Base-by-base conservation (phyloP, 208 protist genomes). In the Vickermania ingenoplastis region DNA sequence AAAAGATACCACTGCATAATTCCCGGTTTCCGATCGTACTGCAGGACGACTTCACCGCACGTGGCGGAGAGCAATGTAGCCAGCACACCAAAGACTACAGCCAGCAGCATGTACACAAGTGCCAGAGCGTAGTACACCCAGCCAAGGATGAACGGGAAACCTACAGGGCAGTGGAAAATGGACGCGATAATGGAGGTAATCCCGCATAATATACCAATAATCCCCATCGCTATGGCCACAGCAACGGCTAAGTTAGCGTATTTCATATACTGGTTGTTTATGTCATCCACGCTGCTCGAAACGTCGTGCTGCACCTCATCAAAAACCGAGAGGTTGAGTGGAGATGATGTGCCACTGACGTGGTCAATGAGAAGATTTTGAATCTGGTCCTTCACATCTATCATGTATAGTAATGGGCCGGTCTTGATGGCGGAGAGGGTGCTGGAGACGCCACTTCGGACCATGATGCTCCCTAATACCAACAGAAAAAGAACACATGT, bases 221-320 rank as follows among this genome's bases (percentile, higher is more conserved):
- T 53, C 2, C 78, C 29, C 36, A 79, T 87, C 21, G 83, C 63
- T 36, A 89, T 60, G 28, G 71, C 85, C 17, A 45, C 17, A 17
- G 36, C 36, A 55, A 84, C 80, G 50, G 60, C 51, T 3, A 69
- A 74, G 50, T 72, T 71, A 3, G 58, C 59, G 41, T 87, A 72
- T 65, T 92, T 89, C 75, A 76, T 86, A 64, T 83, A 73, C 59
- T 82, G 80, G 49, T 83, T 64, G 1, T 57, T 23, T 23, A 73
- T 59, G 25, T 56, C 61, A 24, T 63, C 36, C 11, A 83, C 36
- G 28, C 69, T 66, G 52, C 58, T 23, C 21, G 14, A 49, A 13
- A 89, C n/a, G n/a, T 70, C 14, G 3, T 0, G 22, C 27, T 54
- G 59, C 25, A 86, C 57, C 3, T 71, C 31, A 57, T 82, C 73